Evolutionary conservation across 83 land plant genomes (phyloP), one percentile per base, ranked within the genome.

Genomic region (Thuja plicata): DNA sequence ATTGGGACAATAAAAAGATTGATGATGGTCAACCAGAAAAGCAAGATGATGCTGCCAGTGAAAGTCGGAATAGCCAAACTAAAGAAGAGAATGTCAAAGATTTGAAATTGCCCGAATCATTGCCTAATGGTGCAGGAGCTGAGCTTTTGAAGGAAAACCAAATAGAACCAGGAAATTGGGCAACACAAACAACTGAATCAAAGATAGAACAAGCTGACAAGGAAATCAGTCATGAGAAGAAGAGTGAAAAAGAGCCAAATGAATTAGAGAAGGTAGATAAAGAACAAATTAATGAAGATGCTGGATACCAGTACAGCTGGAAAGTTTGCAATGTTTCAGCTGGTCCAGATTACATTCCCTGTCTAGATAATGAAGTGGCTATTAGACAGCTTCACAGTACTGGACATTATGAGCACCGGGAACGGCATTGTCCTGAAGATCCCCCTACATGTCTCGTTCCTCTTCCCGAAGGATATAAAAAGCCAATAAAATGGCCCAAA

Each of bases 331-430:
- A 90, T 80, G 88, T 80, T 37, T 91, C 91, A 77, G 95, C 92
- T 83, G 98, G 96, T 17, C 86, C 94, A 21, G 98, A 97, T 91
- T 96, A 90, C 62, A 97, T 97, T n/a, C 99, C 99, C 11, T 97
- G 99, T 88, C 94, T 97, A 34, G 99, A 97, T 91, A 97, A 97
- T 90, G 83, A 54, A 83, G 45, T 89, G 76, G 97, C 99, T n/a
- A 95, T 97, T 54, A 90, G 88, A 91, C 89, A 87, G 37, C 97
- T 97, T 80, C 90, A 11, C 34, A 91, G 89, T 84, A 94, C 95
- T 12, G 93, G 92, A 87, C 98, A 96, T 79, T 97, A 95, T 88
- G 97, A 97, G 87, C 99, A 97, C 86, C 88, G 97, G 35, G 99
- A 97, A 92, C 93, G 99, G 81, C 99, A 97, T 76, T 97, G 99